A percentile compares a stretch with the other conserved stretches of the same genome.
Evolutionary conservation across 2,329 filamentous ascomycete genomes (phyloP).

Genomic region (Podosphaera xanthii): DNA sequence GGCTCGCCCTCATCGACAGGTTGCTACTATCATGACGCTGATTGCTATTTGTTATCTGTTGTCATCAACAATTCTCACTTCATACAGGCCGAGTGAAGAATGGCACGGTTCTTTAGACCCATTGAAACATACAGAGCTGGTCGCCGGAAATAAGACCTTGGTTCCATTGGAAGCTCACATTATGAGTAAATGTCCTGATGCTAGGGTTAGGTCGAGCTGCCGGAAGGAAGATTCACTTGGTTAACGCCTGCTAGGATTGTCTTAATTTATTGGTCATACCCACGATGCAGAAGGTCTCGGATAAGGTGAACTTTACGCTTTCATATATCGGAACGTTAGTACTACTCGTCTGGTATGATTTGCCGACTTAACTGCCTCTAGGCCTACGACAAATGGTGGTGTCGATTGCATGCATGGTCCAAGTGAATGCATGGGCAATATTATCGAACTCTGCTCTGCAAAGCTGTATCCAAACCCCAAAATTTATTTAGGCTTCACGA

Average conservation of each 20-base stretch:
- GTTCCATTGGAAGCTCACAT: conserved; percentile 85
- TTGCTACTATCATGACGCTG: too few species aligned
- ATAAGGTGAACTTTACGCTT: conserved; percentile 77
- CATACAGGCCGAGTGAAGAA: too few species aligned
- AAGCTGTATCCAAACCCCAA: conserved; percentile 60
- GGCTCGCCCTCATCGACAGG: too few species aligned
- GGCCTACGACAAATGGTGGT: conserved; percentile 52
- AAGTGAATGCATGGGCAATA: conserved; percentile 79
- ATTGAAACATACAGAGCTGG: too few species aligned
- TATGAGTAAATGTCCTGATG: conserved; percentile 94
- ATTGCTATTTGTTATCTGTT: too few species aligned
- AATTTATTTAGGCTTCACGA: conserved; percentile 75
- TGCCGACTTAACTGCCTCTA: conserved; percentile 14
- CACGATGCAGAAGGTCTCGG: conserved; percentile 56
- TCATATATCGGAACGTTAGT: conserved; percentile 68
- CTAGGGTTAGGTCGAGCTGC: conserved; percentile 25
- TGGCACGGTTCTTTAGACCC: too few species aligned
- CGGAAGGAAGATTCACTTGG: background rate
- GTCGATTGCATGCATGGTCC: conserved; percentile 79
- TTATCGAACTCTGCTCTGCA: conserved; percentile 77
- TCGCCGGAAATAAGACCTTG: conserved; percentile 9
- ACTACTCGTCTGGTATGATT: background rate
- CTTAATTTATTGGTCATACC: conserved; percentile 62
- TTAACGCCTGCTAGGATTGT: conserved; percentile 33
- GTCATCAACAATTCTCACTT: too few species aligned